A percentile compares a stretch with the other conserved stretches of the same genome.
Conservation (phyloP, 805 yeast genomes). For the Pichia manshurica region DNA sequence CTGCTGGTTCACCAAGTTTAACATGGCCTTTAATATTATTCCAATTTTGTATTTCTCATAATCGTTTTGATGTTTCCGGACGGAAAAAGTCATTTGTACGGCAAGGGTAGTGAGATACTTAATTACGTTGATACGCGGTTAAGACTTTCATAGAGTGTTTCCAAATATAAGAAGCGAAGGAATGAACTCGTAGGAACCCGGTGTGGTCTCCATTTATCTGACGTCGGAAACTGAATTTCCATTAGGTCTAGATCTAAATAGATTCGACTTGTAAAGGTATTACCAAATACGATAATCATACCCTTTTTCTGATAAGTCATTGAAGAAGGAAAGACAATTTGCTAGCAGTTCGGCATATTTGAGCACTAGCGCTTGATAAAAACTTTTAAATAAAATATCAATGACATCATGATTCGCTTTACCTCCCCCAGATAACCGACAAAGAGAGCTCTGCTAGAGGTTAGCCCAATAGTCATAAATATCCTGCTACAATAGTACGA, state of each 20-base stretch:
- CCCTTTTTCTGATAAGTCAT: constrained; percentile 37
- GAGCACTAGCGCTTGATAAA: constrained; percentile 60
- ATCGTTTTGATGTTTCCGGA: constrained; percentile 58
- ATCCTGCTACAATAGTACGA: too few relatives aligned
- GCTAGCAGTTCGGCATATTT: constrained; percentile 43
- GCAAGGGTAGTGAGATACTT: constrained; percentile 49
- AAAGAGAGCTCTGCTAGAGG: too few relatives aligned
- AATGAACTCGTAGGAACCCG: constrained; percentile 63
- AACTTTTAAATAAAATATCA: constrained; percentile 57
- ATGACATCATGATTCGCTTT: constrained; percentile 30
- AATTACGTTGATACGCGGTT: constrained; percentile 42
- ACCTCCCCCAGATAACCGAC: too few relatives aligned
- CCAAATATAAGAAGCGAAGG: constrained; percentile 52
- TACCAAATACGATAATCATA: constrained; percentile 75
- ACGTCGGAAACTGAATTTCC: constrained; percentile 60
- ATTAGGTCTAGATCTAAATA: constrained; percentile 55
- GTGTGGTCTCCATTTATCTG: constrained; percentile 69
- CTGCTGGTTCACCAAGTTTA: too few relatives aligned
- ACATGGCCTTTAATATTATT: constrained; percentile 37
- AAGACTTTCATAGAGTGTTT: constrained; percentile 45
- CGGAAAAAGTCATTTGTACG: constrained; percentile 56
- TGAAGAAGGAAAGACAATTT: constrained; percentile 44
- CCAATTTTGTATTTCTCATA: constrained; percentile 61
- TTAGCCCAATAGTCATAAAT: too few relatives aligned
- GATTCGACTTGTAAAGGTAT: constrained; percentile 58